A percentile compares a stretch with the other conserved stretches of the same genome.
Conservation (phyloP, 306 rosid genomes). For the Gleditsia sinensis region DNA sequence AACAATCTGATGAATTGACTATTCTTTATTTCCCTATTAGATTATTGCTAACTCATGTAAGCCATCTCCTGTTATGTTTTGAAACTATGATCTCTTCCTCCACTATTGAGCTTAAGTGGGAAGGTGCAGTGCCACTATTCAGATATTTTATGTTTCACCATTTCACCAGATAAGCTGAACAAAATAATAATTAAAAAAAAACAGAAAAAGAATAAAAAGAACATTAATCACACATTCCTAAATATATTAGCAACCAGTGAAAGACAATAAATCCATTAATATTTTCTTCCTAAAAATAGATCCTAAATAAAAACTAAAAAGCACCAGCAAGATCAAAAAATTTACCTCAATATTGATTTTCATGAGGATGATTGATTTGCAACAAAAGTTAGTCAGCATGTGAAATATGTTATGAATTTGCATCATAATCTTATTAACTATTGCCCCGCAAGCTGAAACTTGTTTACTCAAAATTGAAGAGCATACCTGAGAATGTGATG, state of each 20-base stretch:
- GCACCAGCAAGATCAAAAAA: constrained; percentile 12
- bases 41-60: background rate
- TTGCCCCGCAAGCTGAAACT: background rate
- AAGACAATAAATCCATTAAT: background rate
- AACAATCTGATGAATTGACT: constrained; percentile 9
- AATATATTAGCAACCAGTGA: constrained; percentile 7
- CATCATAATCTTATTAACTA: constrained; percentile 18
- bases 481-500: constrained; percentile 70
- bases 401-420: constrained; percentile 7
- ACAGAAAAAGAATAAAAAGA: too few species aligned
- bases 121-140: background rate
- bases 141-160: background rate
- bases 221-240: background rate
- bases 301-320: constrained; percentile 21
- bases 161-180: constrained; percentile 4
- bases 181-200: too few species aligned
- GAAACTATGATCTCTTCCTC: constrained; percentile 10
- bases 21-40: constrained; percentile 11
- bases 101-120: background rate
- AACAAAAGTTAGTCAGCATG: constrained; percentile 9
- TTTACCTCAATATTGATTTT: constrained; percentile 5
- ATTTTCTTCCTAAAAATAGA: constrained; percentile 8
- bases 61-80: background rate
- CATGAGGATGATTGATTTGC: background rate
- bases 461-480: constrained; percentile 26